Evolutionary conservation across 805 yeast genomes (phyloP).

Genomic region (Kodamaea kakaduensis): DNA sequence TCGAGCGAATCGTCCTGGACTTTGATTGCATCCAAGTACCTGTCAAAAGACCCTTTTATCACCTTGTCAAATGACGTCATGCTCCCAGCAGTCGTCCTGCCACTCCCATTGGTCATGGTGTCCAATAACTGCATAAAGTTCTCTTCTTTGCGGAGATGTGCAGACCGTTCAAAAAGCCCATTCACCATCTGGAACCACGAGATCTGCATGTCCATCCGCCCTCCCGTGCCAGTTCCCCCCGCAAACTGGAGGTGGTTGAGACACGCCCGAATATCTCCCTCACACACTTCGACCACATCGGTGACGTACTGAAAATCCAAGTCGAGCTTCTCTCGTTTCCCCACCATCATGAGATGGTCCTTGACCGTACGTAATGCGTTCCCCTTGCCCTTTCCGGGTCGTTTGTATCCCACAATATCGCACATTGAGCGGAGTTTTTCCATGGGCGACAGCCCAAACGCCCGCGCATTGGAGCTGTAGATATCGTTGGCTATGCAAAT

Average conservation of each 20-base stretch:
- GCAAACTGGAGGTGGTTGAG: constrained; percentile 77
- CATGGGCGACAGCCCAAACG: constrained; percentile 47
- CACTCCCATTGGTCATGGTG: constrained; percentile 39
- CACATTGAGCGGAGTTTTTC: constrained; percentile 70
- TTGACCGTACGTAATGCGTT: constrained; percentile 35
- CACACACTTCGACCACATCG: constrained; percentile 65
- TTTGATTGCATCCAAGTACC: constrained; percentile 57
- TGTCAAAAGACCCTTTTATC: constrained; percentile 65
- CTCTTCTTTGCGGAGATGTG: constrained; percentile 41
- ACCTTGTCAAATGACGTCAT: constrained; percentile 57
- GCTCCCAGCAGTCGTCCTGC: constrained; percentile 32
- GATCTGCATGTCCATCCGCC: constrained; percentile 56
- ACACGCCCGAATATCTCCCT: constrained; percentile 83
- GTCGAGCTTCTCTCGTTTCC: constrained; percentile 49
- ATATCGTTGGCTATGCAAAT: constrained; percentile 90
- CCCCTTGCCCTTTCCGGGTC: constrained; percentile 48
- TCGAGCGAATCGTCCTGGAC: constrained; percentile 55
- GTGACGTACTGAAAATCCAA: constrained; percentile 50
- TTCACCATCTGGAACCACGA: constrained; percentile 69
- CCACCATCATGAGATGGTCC: constrained; percentile 43
- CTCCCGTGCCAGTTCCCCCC: constrained; percentile 6
- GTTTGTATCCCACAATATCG: constrained; percentile 65
- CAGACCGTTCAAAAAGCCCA: constrained; percentile 52
- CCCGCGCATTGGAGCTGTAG: constrained; percentile 43
- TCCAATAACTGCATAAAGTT: constrained; percentile 48